Conservation (phyloP, 1,139 yeast species). For the Diutina pseudorugosa region DNA sequence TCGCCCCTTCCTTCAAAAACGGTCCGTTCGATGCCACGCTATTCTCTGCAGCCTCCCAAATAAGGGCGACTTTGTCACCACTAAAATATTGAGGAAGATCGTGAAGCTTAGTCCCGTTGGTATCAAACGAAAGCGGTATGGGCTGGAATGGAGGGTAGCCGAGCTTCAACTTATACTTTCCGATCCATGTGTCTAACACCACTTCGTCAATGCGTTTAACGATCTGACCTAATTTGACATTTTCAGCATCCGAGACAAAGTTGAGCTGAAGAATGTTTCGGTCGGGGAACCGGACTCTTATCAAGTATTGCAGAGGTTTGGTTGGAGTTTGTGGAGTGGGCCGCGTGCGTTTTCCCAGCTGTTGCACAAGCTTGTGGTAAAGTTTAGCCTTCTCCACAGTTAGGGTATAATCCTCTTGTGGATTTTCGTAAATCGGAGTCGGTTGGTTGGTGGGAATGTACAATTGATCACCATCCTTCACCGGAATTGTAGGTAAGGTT, state of each 20-base stretch:
- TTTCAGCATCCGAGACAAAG: constrained; percentile 20
- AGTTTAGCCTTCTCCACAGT: constrained; percentile 41
- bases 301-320: constrained; percentile 18
- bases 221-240: constrained; percentile 31
- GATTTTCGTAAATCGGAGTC: constrained; percentile 21
- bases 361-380: constrained; percentile 34
- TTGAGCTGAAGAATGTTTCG: constrained; percentile 35
- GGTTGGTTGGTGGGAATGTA: constrained; percentile 6
- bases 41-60: constrained; percentile 21
- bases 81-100: constrained; percentile 21
- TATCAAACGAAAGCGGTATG: constrained; percentile 19
- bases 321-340: constrained; percentile 11
- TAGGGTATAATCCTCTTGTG: constrained; percentile 36
- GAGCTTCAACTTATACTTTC: constrained; percentile 21
- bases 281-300: constrained; percentile 46
- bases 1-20: constrained; percentile 11
- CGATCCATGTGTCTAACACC: constrained; percentile 23
- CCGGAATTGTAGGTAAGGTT: background rate
- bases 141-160: constrained; percentile 34
- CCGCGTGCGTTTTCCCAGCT: constrained; percentile 9
- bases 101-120: constrained; percentile 19
- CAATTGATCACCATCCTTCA: constrained; percentile 6
- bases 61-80: constrained; percentile 19
- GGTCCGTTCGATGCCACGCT: constrained; percentile 10
- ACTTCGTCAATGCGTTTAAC: constrained; percentile 24